These are phyloP conservation scores for Oryza nivara DNA, from an alignment of 176 grass and related monocot species.

Conservation along the genomic window DNA sequence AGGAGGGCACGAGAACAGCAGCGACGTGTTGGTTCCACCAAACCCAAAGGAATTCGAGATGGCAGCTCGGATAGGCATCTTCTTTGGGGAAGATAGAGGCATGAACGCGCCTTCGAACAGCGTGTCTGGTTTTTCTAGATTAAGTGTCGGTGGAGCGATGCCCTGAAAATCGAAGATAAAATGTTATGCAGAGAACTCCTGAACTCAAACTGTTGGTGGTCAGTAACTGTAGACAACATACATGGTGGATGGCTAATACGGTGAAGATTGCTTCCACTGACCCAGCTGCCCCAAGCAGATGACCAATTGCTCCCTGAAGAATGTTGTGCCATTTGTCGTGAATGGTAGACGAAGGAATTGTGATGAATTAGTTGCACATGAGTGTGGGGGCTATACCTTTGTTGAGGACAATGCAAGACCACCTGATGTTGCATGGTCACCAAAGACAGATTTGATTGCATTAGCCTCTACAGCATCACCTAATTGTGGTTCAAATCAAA, in stretches of 20 bases:
- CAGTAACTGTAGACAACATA: conserved; percentile 24
- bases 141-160: conserved; percentile 71
- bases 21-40: conserved; percentile 86
- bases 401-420: conserved; percentile 81
- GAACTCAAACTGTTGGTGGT: neutral
- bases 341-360: neutral
- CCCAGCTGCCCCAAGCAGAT: conserved; percentile 88
- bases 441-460: conserved; percentile 78
- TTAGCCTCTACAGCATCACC: conserved; percentile 81
- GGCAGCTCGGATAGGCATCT: conserved; percentile 66
- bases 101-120: conserved; percentile 63
- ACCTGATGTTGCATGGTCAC: conserved; percentile 68
- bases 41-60: conserved; percentile 94
- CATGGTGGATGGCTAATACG: conserved; percentile 81
- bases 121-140: conserved; percentile 62
- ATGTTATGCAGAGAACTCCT: neutral
- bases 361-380: neutral
- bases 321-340: neutral
- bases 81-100: conserved; percentile 60
- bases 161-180: conserved; percentile 49
- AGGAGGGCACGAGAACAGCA: conserved; percentile 62
- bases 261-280: conserved; percentile 92
- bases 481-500: conserved; percentile 40
- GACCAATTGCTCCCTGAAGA: conserved; percentile 83
- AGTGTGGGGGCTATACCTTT: conserved; percentile 65